phyloP scores from a whole-genome alignment of 805 yeast genomes.

The Nakazawaea siamensis region DNA sequence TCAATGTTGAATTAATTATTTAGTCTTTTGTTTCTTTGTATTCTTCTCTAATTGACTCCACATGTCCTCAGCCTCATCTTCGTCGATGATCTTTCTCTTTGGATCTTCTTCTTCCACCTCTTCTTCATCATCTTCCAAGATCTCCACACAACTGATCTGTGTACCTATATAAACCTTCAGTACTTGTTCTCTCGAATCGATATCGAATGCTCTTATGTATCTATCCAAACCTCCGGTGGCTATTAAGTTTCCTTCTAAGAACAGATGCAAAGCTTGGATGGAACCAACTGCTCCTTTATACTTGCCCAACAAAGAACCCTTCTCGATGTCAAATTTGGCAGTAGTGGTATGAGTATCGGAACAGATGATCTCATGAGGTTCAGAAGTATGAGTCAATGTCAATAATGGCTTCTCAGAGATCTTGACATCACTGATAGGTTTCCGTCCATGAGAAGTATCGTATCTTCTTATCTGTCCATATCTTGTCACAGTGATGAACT shows the following conservation, averaged over 20 bases:
- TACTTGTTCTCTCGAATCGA: slow-evolving; percentile 44
- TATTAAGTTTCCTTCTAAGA: slow-evolving; percentile 32
- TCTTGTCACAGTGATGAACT: slow-evolving; percentile 58
- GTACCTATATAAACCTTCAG: slow-evolving; percentile 75
- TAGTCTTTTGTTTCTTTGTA: slow-evolving; percentile 17
- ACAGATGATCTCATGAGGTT: slow-evolving; percentile 43
- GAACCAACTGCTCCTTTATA: slow-evolving; percentile 76
- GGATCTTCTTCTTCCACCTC: slow-evolving; percentile 16
- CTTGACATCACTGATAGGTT: slow-evolving; percentile 54
- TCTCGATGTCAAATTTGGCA: slow-evolving; percentile 42
- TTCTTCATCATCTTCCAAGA: slow-evolving; percentile 40
- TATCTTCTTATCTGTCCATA: slow-evolving; percentile 74
- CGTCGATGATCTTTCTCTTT: slow-evolving; percentile 25
- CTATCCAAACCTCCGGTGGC: slow-evolving; percentile 85
- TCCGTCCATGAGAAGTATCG: slow-evolving; percentile 57
- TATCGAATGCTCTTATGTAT: slow-evolving; percentile 71
- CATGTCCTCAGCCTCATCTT: slow-evolving; percentile 24
- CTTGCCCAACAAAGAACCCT: slow-evolving; percentile 56
- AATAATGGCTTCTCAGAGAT: slow-evolving; percentile 47
- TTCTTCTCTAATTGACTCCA: slow-evolving; percentile 29
- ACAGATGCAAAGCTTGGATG: slow-evolving; percentile 32
- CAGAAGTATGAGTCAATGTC: slow-evolving; percentile 26
- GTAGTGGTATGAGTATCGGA: slow-evolving; percentile 67
- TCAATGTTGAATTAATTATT: background rate
- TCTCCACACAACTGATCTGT: slow-evolving; percentile 46